These are phyloP conservation scores for Metschnikowia arizonensis DNA, from an alignment of 805 yeast species.

Conservation along the genomic window DNA sequence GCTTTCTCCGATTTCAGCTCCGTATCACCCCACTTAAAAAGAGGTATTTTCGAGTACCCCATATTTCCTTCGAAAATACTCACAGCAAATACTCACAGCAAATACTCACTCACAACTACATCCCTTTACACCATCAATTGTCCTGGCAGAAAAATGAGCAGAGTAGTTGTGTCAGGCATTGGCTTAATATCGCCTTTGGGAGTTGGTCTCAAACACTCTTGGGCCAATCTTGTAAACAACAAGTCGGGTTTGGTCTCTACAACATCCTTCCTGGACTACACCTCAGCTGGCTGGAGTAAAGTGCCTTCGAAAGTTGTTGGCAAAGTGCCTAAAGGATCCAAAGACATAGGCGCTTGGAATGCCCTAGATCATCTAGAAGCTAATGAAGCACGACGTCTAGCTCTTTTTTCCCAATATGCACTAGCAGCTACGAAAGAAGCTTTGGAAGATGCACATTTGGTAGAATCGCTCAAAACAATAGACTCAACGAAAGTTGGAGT, in stretches of 20 bases:
- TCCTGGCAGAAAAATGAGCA: constrained; percentile 20
- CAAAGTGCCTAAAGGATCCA: constrained; percentile 53
- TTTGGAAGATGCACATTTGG: constrained; percentile 52
- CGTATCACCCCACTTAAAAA: neutral
- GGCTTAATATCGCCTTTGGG: constrained; percentile 89
- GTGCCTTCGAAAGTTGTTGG: constrained; percentile 78
- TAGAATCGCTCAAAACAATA: constrained; percentile 36
- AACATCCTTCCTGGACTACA: constrained; percentile 32
- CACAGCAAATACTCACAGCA: neutral
- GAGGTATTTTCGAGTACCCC: neutral
- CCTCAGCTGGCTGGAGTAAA: constrained; percentile 43
- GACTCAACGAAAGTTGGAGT: constrained; percentile 53
- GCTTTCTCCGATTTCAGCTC: neutral
- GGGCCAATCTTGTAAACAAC: constrained; percentile 50
- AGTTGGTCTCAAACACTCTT: constrained; percentile 51
- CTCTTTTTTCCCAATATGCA: constrained; percentile 75
- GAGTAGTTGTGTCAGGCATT: constrained; percentile 91
- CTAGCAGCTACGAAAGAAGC: constrained; percentile 77
- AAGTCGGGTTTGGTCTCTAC: constrained; percentile 62
- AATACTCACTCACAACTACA: neutral
- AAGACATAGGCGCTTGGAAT: constrained; percentile 48
- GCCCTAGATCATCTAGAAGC: constrained; percentile 46
- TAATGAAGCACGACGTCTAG: constrained; percentile 54
- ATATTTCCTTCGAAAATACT: neutral
- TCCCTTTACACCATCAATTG: neutral